Percentiles rank a stretch among this genome's conserved stretches.
These are phyloP conservation scores for Silene conica DNA, from an alignment of 148 eudicot genomes.

Conservation along the genomic window DNA sequence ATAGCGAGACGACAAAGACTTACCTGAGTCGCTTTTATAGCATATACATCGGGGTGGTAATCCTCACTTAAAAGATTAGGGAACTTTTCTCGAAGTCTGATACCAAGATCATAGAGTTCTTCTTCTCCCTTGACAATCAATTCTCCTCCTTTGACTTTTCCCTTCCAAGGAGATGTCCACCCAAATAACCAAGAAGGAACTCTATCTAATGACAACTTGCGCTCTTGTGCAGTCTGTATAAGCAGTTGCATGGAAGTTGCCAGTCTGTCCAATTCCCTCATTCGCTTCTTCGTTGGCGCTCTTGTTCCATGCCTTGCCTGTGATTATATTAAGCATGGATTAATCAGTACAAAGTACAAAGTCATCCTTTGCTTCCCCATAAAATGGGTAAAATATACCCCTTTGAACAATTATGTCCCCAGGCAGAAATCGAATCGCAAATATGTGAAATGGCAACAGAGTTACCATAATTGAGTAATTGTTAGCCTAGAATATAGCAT, in stretches of 20 bases:
- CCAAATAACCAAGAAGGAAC: conserved; percentile 78
- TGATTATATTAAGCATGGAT: conserved; percentile 14
- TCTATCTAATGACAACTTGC: conserved; percentile 39
- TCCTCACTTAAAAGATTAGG: conserved; percentile 61
- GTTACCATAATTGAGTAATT: no score
- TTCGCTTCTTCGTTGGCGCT: conserved; percentile 86
- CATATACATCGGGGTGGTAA: conserved; percentile 74
- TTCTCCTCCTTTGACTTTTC: conserved; percentile 82
- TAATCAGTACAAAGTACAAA: neutral
- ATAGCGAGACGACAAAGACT: neutral
- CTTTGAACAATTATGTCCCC: no score
- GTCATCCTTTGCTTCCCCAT: neutral
- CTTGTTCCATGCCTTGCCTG: conserved; percentile 99
- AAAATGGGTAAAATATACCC: no score
- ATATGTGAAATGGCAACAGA: neutral
- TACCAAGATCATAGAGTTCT: conserved; percentile 79
- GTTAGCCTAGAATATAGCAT: no score
- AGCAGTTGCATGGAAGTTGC: conserved; percentile 48
- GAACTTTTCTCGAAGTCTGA: conserved; percentile 60
- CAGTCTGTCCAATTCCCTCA: conserved; percentile 60
- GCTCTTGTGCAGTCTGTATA: conserved; percentile 54
- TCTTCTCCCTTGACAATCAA: conserved; percentile 71
- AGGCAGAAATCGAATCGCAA: no score
- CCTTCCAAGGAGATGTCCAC: conserved; percentile 96
- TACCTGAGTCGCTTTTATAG: conserved; percentile 96